Percentiles rank a stretch among this genome's conserved stretches.
Conservation (phyloP, 345 rosid species). For the Citrus mangshanensis region DNA sequence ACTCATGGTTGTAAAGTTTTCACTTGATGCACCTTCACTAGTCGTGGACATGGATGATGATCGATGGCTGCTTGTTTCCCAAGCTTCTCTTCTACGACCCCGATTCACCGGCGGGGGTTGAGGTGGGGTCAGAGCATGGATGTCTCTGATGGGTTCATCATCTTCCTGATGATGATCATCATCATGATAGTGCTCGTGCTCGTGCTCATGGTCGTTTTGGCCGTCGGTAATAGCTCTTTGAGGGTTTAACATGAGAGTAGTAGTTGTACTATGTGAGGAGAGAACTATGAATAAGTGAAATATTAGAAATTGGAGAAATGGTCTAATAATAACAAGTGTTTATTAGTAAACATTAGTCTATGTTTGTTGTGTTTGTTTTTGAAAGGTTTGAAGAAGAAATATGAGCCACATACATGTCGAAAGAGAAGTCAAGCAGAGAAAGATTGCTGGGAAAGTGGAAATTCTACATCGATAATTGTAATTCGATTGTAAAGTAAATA, state of each 20-base stretch:
- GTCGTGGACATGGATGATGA: constrained; percentile 44
- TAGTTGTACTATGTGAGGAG: neutral
- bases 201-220: constrained; percentile 12
- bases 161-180: constrained; percentile 11
- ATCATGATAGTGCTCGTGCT: neutral
- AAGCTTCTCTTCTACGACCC: constrained; percentile 31
- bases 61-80: constrained; percentile 49
- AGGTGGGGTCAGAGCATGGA: constrained; percentile 72
- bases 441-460: neutral
- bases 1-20: constrained; percentile 89
- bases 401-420: constrained; percentile 13
- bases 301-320: neutral
- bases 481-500: neutral
- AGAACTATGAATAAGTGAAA: neutral
- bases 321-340: neutral
- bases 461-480: neutral
- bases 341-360: too few species aligned
- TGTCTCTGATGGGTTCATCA: constrained; percentile 58
- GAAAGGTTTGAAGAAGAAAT: constrained; percentile 3
- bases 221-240: constrained; percentile 20
- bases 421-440: neutral
- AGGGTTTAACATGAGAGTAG: constrained; percentile 27
- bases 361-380: neutral
- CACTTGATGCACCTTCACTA: constrained; percentile 48
- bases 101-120: constrained; percentile 36